phyloP scores from a whole-genome alignment of 139 green algal species.

The Chlamydomonas sphaeroides region DNA sequence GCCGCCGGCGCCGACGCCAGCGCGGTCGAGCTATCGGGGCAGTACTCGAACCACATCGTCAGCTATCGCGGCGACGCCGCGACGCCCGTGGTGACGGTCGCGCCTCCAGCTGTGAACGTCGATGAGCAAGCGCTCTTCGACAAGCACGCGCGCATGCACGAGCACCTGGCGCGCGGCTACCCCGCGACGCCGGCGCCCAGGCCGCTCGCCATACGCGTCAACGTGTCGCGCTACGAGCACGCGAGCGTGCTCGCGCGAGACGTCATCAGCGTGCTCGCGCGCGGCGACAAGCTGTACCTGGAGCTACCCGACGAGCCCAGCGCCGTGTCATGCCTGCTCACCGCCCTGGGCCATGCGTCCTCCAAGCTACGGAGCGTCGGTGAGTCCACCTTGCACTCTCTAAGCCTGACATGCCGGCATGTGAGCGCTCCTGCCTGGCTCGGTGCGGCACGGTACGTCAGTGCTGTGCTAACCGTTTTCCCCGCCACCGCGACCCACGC shows the following conservation, averaged over 20 bases:
- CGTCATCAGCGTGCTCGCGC: not conserved
- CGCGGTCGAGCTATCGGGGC: constrained; percentile 5
- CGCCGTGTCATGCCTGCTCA: constrained; percentile 22
- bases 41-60: constrained; percentile 24
- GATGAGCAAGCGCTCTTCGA: no score
- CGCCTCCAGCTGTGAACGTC: no score
- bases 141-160: not conserved
- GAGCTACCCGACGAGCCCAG: constrained; percentile 33
- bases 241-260: not conserved
- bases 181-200: not conserved
- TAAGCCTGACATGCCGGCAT: no score
- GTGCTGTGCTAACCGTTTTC: no score
- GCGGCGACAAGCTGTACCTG: constrained; percentile 23
- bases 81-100: no score
- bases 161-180: not conserved
- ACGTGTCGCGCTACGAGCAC: not conserved
- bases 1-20: not conserved
- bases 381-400: no score
- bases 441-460: no score
- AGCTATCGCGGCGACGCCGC: no score
- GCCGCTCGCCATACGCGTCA: not conserved
- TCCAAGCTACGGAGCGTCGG: not conserved
- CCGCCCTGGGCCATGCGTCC: constrained; percentile 16
- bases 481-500: no score
- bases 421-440: no score